Percentiles rank a stretch among this genome's conserved stretches.
Evolutionary conservation across 148 eudicot species (phyloP).

Genomic region (Chenopodium formosanum): DNA sequence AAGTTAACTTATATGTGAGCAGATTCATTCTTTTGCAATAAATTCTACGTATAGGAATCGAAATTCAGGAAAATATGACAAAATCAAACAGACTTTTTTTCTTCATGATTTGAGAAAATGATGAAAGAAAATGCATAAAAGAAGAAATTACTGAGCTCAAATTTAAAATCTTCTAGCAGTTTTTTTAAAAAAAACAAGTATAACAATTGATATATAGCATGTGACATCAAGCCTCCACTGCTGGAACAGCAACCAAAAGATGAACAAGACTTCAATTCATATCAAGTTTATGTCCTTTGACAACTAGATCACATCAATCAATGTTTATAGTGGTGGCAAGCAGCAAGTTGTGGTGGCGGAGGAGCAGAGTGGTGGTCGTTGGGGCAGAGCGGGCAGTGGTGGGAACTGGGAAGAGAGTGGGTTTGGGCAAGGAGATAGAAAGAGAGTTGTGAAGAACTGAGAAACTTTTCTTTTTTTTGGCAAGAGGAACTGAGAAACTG

Average conservation of each 20-base stretch:
- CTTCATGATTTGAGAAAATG: neutral
- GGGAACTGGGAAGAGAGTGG: too few relatives aligned
- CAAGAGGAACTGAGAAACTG: too few relatives aligned
- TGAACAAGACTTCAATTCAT: too few relatives aligned
- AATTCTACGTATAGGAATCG: neutral
- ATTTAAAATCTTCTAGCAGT: too few relatives aligned
- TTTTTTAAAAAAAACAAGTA: neutral
- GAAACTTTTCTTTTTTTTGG: too few relatives aligned
- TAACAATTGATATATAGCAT: neutral
- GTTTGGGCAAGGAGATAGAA: too few relatives aligned
- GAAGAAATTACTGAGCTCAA: neutral
- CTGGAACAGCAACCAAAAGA: neutral
- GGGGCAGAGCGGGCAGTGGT: too few relatives aligned
- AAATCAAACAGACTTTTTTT: neutral
- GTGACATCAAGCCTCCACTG: neutral
- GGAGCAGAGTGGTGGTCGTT: too few relatives aligned
- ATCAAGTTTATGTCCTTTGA: neutral
- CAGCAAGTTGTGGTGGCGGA: too few relatives aligned
- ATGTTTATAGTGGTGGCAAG: neutral
- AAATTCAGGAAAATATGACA: neutral
- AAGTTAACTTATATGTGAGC: too few relatives aligned
- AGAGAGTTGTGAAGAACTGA: too few relatives aligned
- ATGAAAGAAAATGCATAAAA: neutral
- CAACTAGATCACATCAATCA: neutral
- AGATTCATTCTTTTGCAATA: neutral